phyloP scores from a whole-genome alignment of 2,329 filamentous ascomycete genomes.

The Leptographium radiaticola region DNA sequence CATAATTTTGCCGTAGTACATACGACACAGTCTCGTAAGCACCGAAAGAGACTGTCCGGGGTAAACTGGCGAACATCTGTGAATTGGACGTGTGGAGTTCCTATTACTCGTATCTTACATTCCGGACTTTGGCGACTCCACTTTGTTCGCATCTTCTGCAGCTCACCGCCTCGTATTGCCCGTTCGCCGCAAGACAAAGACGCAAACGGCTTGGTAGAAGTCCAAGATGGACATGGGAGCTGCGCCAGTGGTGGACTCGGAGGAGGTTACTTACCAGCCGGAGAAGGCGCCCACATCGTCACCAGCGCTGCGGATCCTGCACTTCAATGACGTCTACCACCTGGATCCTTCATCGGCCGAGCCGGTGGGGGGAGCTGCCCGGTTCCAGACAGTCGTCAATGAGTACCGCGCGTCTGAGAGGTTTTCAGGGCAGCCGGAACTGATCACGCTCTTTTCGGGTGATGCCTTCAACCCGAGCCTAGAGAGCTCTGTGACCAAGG shows the following conservation, averaged over 20 bases:
- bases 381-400: slow-evolving; percentile 68
- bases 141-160: too few species aligned
- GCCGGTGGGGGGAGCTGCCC: slow-evolving; percentile 66
- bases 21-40: too few species aligned
- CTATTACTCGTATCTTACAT: too few species aligned
- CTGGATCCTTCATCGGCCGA: slow-evolving; percentile 64
- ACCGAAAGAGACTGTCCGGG: too few species aligned
- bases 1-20: too few species aligned
- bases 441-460: slow-evolving; percentile 76
- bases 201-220: background rate
- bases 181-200: too few species aligned
- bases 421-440: slow-evolving; percentile 48
- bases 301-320: slow-evolving; percentile 68
- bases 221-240: background rate
- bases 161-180: too few species aligned
- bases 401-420: slow-evolving; percentile 54
- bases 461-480: slow-evolving; percentile 88
- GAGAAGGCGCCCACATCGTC: slow-evolving; percentile 14
- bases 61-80: too few species aligned
- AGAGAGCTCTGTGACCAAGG: slow-evolving; percentile 82
- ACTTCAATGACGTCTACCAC: slow-evolving; percentile 94
- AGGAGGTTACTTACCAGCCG: slow-evolving; percentile 18
- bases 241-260: background rate
- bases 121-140: too few species aligned
- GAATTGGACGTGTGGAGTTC: too few species aligned